These are phyloP conservation scores for Rhizopogon vulgaris DNA, from an alignment of 768 basidiomycete genomes.

Conservation along the genomic window DNA sequence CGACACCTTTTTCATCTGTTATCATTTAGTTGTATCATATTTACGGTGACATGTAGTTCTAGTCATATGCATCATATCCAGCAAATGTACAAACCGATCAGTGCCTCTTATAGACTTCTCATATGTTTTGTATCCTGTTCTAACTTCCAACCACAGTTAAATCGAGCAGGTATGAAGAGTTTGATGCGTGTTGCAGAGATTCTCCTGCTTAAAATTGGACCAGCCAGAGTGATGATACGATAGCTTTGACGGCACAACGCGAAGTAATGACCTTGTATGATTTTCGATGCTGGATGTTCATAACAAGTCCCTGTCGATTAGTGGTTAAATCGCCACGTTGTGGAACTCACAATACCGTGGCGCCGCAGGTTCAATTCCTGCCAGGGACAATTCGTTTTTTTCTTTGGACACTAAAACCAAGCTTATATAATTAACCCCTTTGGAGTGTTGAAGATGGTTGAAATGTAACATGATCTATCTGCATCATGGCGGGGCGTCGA, in stretches of 20 bases:
- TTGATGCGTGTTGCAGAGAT: too few relatives aligned
- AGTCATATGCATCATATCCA: background rate
- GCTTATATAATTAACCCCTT: too few relatives aligned
- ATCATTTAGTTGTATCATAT: slow-evolving; percentile 1
- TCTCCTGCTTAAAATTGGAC: too few relatives aligned
- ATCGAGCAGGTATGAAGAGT: too few relatives aligned
- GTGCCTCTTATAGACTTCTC: background rate
- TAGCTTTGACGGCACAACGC: too few relatives aligned
- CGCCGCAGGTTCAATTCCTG: slow-evolving; percentile 34
- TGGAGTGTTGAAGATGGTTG: too few relatives aligned
- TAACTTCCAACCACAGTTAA: too few relatives aligned
- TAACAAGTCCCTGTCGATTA: slow-evolving; percentile 34
- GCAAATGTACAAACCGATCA: background rate
- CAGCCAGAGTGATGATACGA: too few relatives aligned
- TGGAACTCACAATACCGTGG: slow-evolving; percentile 30
- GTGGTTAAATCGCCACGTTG: slow-evolving; percentile 39
- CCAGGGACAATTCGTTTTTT: slow-evolving; percentile 31
- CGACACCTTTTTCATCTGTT: background rate
- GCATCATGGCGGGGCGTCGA: slow-evolving; percentile 9
- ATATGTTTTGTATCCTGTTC: too few relatives aligned
- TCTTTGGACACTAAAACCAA: slow-evolving; percentile 8
- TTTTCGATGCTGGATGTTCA: background rate
- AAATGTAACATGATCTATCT: background rate
- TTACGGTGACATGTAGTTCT: background rate
- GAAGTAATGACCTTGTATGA: background rate